These are phyloP conservation scores for Sclerotinia trifoliorum DNA, from an alignment of 2,329 filamentous ascomycete species.

Conservation along the genomic window DNA sequence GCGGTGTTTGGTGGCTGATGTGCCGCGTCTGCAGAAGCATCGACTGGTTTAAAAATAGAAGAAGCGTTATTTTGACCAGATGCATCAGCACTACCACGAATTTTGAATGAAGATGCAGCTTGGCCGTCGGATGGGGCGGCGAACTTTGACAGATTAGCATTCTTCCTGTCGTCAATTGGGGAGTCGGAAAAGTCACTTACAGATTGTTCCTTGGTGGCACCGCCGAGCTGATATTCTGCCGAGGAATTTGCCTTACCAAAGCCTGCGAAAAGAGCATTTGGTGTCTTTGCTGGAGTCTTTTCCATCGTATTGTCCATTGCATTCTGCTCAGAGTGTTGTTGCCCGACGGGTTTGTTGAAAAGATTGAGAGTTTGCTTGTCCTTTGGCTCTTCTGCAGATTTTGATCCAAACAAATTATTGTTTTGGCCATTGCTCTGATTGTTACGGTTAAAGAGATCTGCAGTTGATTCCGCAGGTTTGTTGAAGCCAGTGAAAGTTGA, in stretches of 20 bases:
- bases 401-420: constrained; percentile 11
- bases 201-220: neutral
- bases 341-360: neutral
- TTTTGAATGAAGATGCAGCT: constrained; percentile 3
- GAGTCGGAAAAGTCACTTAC: neutral
- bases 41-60: constrained; percentile 28
- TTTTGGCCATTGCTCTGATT: constrained; percentile 13
- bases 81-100: constrained; percentile 14
- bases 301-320: neutral
- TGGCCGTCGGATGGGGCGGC: neutral
- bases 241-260: constrained; percentile 7
- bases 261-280: constrained; percentile 8
- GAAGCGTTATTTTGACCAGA: constrained; percentile 10
- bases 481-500: neutral
- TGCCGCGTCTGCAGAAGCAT: constrained; percentile 25
- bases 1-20: constrained; percentile 27
- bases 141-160: neutral
- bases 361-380: constrained; percentile 5
- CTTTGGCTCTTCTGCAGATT: constrained; percentile 9
- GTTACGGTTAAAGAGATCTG: constrained; percentile 8
- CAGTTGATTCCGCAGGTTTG: constrained; percentile 3
- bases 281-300: constrained; percentile 1
- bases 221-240: neutral
- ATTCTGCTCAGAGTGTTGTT: constrained; percentile 8
- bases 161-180: neutral